A percentile compares a stretch with the other conserved stretches of the same genome.
Conservation (phyloP, 2,329 filamentous ascomycete species). For the Plectosphaerella cucumerina region DNA sequence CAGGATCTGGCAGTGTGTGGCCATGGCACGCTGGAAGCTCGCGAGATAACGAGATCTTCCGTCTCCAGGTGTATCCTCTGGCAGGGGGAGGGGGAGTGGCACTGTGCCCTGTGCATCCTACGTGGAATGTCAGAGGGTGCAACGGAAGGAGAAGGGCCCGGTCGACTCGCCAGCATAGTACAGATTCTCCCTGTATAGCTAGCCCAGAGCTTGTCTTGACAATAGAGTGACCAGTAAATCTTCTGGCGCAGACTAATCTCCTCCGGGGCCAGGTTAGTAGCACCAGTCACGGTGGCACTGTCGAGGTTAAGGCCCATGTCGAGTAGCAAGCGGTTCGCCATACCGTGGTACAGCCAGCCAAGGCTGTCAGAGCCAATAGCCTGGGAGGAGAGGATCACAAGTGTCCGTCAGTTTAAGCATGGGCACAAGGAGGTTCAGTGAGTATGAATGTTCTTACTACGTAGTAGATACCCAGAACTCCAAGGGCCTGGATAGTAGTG, state of each 20-base stretch:
- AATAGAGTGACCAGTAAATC: slow-evolving; percentile 31
- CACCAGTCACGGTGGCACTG: slow-evolving; percentile 18
- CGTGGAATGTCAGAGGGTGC: no score
- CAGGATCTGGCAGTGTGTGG: slow-evolving; percentile 20
- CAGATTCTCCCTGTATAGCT: slow-evolving; percentile 30
- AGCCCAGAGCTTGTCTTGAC: slow-evolving; percentile 27
- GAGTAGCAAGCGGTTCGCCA: slow-evolving; percentile 27
- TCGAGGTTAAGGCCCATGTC: slow-evolving; percentile 34
- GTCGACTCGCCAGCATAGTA: slow-evolving; percentile 24
- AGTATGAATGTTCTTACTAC: slow-evolving; percentile 11
- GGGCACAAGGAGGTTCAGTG: rapidly evolving
- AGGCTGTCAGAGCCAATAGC: slow-evolving; percentile 27
- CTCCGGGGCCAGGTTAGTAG: slow-evolving; percentile 15
- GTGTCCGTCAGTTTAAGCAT: neutral
- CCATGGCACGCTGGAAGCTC: slow-evolving; percentile 20
- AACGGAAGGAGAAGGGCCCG: neutral
- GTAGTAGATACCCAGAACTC: slow-evolving; percentile 24
- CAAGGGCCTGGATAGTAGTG: slow-evolving; percentile 30
- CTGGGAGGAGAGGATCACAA: no score
- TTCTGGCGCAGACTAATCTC: slow-evolving; percentile 27
- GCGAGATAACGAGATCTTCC: slow-evolving; percentile 9
- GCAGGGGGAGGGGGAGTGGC: slow-evolving; percentile 15
- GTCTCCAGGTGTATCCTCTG: neutral
- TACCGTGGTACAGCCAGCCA: slow-evolving; percentile 30
- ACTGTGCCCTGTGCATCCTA: slow-evolving; percentile 26